A percentile compares a stretch with the other conserved stretches of the same genome.
phyloP scores from a whole-genome alignment of 2,329 filamentous ascomycete species.

The Rhinocladiella similis region DNA sequence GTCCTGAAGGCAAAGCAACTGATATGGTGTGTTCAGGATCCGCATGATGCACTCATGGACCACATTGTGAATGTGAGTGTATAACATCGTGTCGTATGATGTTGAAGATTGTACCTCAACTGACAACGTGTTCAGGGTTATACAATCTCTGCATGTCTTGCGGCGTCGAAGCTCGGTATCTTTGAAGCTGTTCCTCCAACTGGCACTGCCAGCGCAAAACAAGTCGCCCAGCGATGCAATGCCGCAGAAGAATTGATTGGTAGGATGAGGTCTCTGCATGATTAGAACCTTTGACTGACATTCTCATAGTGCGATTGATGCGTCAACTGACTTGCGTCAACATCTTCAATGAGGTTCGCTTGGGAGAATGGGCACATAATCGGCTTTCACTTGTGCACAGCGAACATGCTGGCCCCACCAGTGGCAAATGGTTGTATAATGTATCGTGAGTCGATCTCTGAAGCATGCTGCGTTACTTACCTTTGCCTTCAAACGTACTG shows the following conservation, averaged over 20 bases:
- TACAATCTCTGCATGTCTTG: constrained; percentile 15
- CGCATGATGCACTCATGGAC: constrained; percentile 15
- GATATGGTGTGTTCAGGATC: constrained; percentile 13
- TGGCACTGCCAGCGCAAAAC: constrained; percentile 28
- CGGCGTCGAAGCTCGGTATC: constrained; percentile 26
- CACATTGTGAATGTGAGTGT: constrained; percentile 12
- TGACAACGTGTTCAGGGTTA: constrained; percentile 5
- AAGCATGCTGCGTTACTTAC: background rate
- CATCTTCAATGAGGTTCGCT: constrained; percentile 30
- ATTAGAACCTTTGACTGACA: background rate
- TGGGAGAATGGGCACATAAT: constrained; percentile 34
- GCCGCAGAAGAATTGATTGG: constrained; percentile 30
- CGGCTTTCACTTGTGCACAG: constrained; percentile 28
- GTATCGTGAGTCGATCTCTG: constrained; percentile 6
- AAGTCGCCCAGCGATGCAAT: constrained; percentile 23
- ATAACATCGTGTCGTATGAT: background rate
- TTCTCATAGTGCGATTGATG: constrained; percentile 26
- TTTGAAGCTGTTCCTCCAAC: constrained; percentile 32
- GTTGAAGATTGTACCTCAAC: background rate
- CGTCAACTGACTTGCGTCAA: constrained; percentile 33
- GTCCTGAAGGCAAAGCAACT: constrained; percentile 15
- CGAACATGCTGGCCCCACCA: constrained; percentile 6
- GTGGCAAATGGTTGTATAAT: constrained; percentile 9
- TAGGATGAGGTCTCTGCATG: constrained; percentile 10
- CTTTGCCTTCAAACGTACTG: background rate